Evolutionary conservation across 768 basidiomycete genomes (phyloP).

Genomic region (Pleurotus platypus): DNA sequence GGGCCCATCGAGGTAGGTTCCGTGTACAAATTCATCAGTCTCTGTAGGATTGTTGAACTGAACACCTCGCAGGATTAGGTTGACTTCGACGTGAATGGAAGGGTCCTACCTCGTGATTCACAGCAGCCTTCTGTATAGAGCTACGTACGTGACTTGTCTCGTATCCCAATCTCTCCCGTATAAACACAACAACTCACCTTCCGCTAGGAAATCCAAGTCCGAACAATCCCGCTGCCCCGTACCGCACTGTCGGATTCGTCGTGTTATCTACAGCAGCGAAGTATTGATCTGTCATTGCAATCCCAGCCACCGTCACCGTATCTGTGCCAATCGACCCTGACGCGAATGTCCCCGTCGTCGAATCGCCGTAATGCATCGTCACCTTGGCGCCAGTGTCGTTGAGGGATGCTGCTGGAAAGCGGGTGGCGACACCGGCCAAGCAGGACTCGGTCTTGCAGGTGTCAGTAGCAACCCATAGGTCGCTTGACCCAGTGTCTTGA

Average conservation of each 20-base stretch:
- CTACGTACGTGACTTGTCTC: constrained; percentile 1
- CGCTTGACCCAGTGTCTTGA: constrained; percentile 68
- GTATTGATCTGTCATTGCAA: constrained; percentile 45
- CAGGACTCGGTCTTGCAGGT: constrained; percentile 40
- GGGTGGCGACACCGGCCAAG: constrained; percentile 26
- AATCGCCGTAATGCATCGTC: constrained; percentile 61
- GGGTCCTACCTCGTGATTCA: constrained; percentile 17
- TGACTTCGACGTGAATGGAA: neutral
- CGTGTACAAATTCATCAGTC: constrained; percentile 32
- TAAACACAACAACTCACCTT: constrained; percentile 36
- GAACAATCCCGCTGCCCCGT: constrained; percentile 57
- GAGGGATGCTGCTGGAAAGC: constrained; percentile 40
- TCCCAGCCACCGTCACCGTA: constrained; percentile 47
- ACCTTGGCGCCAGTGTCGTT: constrained; percentile 32
- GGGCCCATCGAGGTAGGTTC: constrained; percentile 37
- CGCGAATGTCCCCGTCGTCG: constrained; percentile 59
- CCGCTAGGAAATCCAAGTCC: constrained; percentile 67
- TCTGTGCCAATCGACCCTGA: constrained; percentile 53
- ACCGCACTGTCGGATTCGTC: constrained; percentile 51
- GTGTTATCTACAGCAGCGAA: constrained; percentile 59
- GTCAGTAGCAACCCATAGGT: constrained; percentile 63
- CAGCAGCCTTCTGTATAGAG: constrained; percentile 12
- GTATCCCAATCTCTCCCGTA: neutral
- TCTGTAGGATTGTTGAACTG: constrained; percentile 16
- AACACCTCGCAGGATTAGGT: neutral